Evolutionary conservation across 768 basidiomycete genomes (phyloP).

Genomic region (Collybia sp.): DNA sequence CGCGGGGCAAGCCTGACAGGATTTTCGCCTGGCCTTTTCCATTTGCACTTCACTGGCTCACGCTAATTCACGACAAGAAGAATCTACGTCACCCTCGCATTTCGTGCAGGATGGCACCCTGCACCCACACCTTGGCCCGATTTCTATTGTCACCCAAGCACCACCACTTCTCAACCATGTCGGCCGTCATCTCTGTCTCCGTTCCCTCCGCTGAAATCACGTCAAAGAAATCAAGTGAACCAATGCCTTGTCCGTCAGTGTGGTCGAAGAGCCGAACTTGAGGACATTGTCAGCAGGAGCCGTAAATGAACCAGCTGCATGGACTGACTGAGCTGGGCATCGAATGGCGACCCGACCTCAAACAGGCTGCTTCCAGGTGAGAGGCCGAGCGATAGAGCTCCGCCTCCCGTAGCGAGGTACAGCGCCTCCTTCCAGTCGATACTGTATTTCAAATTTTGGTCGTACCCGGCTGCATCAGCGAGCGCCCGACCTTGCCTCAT

Average conservation of each 20-base stretch:
- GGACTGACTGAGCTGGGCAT: slow-evolving; percentile 69
- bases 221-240: slow-evolving; percentile 70
- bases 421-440: slow-evolving; percentile 81
- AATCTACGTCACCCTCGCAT: too few relatives aligned
- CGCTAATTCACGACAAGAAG: too few relatives aligned
- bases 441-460: slow-evolving; percentile 26
- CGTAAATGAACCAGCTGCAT: slow-evolving; percentile 1
- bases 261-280: slow-evolving; percentile 46
- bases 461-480: slow-evolving; percentile 13
- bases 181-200: slow-evolving; percentile 28
- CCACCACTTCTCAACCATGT: slow-evolving; percentile 88
- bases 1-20: too few relatives aligned
- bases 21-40: too few relatives aligned
- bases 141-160: slow-evolving; percentile 72
- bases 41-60: too few relatives aligned
- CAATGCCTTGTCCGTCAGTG: slow-evolving; percentile 38
- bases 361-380: slow-evolving; percentile 43
- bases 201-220: slow-evolving; percentile 14
- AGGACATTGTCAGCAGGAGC: slow-evolving; percentile 2
- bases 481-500: slow-evolving; percentile 54
- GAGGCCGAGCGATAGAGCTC: slow-evolving; percentile 67
- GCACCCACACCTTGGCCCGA: slow-evolving; percentile 68
- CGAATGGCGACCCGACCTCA: slow-evolving; percentile 59
- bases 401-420: slow-evolving; percentile 79
- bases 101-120: slow-evolving; percentile 37